Base-by-base conservation (phyloP, 2,329 filamentous ascomycete species). In the Pseudogymnoascus sp. region DNA sequence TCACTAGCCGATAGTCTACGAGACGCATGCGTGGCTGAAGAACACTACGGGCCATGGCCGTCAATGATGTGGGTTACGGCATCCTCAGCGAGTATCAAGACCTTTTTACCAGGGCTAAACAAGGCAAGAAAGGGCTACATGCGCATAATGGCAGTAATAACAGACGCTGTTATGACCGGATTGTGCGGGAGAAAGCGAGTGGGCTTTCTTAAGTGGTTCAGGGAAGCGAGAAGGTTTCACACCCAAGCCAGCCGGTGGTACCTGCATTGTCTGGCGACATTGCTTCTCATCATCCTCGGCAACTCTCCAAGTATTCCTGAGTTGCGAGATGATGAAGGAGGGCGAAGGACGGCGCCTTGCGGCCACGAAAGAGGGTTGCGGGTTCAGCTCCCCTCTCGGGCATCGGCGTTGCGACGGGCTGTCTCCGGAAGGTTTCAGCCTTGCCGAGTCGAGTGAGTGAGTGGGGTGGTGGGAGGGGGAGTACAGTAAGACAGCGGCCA, bases 231-330 rank as follows among this genome's bases (percentile, higher is more conserved):
- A 56, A 16, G 16, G 50, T 22, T 56, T 56, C 50, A 56, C 2
- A 33, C 28, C 46, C 50, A 56, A 19, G 28, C 26, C 28, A 33
- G 26, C 28, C 50, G 50, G 50, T 19, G 50, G 50, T 56, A 56
- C 50, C 50, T 56, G 50, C 50, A 56, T 56, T 56, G 28, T 19
- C 50, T 33, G n/a, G 26, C 28, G 50, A 33, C 50, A 56, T 56
- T 33, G n/a, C n/a, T 56, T 33, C 50, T 33, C 28, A 33, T 33
- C 10, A 10, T 6, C 24, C 26, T 56, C 50, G 28, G 50, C 11
- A n/a, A 16, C n/a, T 10, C 28, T 56, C 50, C 16, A 28, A 33
- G 28, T 56, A 56, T 19, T 56, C n/a, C 11, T 33, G 28, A 22
- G 8, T 19, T 56, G 16, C 28, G 50, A 56, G 16, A 33, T 33